Conservation (phyloP, 1,139 yeast species). For the Hansenula sp. region DNA sequence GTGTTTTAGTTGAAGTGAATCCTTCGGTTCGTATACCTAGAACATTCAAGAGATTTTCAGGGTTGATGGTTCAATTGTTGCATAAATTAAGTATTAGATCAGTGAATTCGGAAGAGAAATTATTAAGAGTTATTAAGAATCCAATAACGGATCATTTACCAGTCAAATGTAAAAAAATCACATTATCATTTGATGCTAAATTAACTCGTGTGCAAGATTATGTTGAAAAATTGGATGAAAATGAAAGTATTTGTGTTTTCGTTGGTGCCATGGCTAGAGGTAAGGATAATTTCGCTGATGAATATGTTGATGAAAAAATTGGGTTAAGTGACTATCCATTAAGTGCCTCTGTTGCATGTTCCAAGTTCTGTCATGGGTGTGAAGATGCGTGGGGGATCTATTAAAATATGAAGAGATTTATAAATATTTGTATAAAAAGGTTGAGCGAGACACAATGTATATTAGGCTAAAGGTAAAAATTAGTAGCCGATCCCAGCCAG, state of each 20-base stretch:
- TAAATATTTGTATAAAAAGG: not conserved
- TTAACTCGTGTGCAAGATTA: conserved; percentile 87
- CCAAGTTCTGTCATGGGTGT: conserved; percentile 97
- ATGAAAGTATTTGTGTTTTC: conserved; percentile 94
- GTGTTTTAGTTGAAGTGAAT: conserved; percentile 91
- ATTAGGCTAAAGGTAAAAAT: not conserved
- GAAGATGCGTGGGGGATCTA: conserved; percentile 95
- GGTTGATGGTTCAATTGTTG: conserved; percentile 92
- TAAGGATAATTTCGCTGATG: conserved; percentile 95
- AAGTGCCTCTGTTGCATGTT: conserved; percentile 97
- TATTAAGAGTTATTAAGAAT: conserved; percentile 89
- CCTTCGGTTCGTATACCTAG: conserved; percentile 97
- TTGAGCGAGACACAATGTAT: not conserved
- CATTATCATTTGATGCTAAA: conserved; percentile 92
- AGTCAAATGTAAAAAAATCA: conserved; percentile 88
- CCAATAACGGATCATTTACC: conserved; percentile 97
- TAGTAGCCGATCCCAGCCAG: no score
- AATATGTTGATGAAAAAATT: conserved; percentile 91
- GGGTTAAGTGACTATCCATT: conserved; percentile 94
- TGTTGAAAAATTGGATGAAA: conserved; percentile 72
- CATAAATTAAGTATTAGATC: conserved; percentile 91
- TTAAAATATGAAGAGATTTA: no score
- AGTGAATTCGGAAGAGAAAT: conserved; percentile 91
- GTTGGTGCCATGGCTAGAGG: conserved; percentile 99
- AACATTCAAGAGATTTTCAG: conserved; percentile 95